Percentiles rank a stretch among this genome's conserved stretches.
These are phyloP conservation scores for Microcyclosporella mali DNA, from an alignment of 2,329 filamentous ascomycete species.

Conservation along the genomic window DNA sequence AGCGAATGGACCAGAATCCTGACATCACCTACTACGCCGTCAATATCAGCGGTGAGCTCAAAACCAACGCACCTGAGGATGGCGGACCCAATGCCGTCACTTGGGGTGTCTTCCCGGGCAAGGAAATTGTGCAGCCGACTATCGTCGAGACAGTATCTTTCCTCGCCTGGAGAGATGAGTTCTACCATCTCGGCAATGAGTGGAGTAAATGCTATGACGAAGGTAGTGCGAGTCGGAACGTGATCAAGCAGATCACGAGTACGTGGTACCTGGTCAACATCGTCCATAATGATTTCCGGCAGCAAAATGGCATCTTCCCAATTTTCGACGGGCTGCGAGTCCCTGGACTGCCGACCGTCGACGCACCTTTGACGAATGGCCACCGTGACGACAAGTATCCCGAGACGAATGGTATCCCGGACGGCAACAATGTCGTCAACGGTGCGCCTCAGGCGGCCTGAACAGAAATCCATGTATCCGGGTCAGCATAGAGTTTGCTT, in stretches of 20 bases:
- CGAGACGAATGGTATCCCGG: conserved; percentile 10
- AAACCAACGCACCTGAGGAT: conserved; percentile 76
- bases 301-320: conserved; percentile 72
- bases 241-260: conserved; percentile 80
- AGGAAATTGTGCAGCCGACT: conserved; percentile 99
- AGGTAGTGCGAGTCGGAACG: conserved; percentile 65
- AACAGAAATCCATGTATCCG: conserved; percentile 23
- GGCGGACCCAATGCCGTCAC: conserved; percentile 90
- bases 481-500: background rate
- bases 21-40: conserved; percentile 94
- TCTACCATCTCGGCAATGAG: conserved; percentile 83
- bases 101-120: conserved; percentile 97
- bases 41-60: conserved; percentile 72
- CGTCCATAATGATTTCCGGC: conserved; percentile 97
- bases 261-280: conserved; percentile 95
- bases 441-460: conserved; percentile 23
- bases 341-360: conserved; percentile 51
- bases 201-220: conserved; percentile 89
- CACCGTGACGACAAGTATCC: background rate
- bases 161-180: conserved; percentile 97
- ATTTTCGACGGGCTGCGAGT: conserved; percentile 74
- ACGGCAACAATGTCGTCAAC: conserved; percentile 27
- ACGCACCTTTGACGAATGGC: background rate
- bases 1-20: conserved; percentile 67
- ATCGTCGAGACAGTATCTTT: conserved; percentile 98